Evolutionary conservation across 139 green algal genomes (phyloP).

Genomic region (Zygnema circumcarinatum): DNA sequence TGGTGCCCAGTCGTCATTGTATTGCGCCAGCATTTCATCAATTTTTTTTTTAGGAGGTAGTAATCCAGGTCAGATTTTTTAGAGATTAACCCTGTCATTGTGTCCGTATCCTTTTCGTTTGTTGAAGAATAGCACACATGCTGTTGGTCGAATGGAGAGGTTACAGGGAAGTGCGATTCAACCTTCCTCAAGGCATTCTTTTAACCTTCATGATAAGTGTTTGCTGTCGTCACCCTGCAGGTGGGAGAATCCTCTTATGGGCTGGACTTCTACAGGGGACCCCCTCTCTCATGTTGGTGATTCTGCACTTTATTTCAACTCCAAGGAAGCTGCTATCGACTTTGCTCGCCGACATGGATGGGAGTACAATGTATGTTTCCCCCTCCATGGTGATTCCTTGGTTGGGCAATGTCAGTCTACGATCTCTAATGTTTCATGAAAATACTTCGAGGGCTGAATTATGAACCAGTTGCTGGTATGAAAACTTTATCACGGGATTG

Average conservation of each 20-base stretch:
- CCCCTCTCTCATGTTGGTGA: slow-evolving; percentile 59
- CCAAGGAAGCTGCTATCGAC: slow-evolving; percentile 77
- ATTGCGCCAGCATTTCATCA: too few species aligned
- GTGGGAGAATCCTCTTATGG: slow-evolving; percentile 96
- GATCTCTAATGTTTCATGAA: slow-evolving; percentile 18
- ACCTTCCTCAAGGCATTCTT: too few species aligned
- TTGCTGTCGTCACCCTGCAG: too few species aligned
- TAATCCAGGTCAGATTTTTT: too few species aligned
- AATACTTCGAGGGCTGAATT: background rate
- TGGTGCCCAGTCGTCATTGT: too few species aligned
- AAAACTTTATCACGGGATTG: background rate
- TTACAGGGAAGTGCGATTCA: too few species aligned
- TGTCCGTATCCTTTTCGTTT: too few species aligned
- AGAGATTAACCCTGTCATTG: too few species aligned
- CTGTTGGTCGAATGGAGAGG: too few species aligned
- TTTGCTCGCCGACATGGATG: slow-evolving; percentile 74
- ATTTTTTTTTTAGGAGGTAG: too few species aligned
- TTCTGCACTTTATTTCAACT: slow-evolving; percentile 65
- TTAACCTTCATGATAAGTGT: too few species aligned
- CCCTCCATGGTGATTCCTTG: background rate
- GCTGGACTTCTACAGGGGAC: slow-evolving; percentile 95
- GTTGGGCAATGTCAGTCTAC: background rate
- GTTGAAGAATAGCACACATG: too few species aligned
- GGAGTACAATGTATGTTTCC: slow-evolving; percentile 72
- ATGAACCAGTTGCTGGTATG: background rate